Evolutionary conservation across 2,329 filamentous ascomycete genomes (phyloP), one percentile per base, ranked within the genome.

Genomic region (Rutstroemia sp.): DNA sequence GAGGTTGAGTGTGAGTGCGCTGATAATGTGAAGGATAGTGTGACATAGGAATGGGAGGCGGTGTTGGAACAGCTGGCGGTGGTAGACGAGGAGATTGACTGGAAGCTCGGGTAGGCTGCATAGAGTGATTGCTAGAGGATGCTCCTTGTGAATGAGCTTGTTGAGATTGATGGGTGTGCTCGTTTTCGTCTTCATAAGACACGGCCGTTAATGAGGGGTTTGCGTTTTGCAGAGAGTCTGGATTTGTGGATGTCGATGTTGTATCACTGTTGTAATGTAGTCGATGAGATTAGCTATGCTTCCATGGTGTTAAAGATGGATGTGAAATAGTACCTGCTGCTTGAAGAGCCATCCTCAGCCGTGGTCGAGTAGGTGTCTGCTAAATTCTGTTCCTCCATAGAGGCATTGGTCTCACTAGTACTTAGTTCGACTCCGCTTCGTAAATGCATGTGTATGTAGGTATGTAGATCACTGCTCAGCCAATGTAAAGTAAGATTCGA

Each of bases 381-480:
- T 2, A 38, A 38, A n/a, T 27, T 37, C 9, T 55, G 39, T 27
- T 50, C 53, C 16, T 52, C 54, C 54, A 56, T 52, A 30, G n/a
- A 12, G 10, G n/a, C 5, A 34, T n/a, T 14, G 23, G 16, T 23
- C 27, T 38, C 16, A 38, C 47, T 55, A 45, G 47, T 42, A 6
- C 8, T 19, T 37, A 27, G 14, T 23, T 42, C 25, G 39, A 44
- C 49, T 30, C 58, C 52, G 50, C 57, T 62, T 51, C 58, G 57
- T 39, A 60, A 37, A 54, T 38, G 52, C 61, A 60, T 61, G n/a
- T 48, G 21, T 25, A 38, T 48, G 41, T 54, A 46, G 25, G 27
- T 37, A 25, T n/a, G 34, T 49, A 21, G 25, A 55, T 44, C 23
- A 34, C 8, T 19, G 3, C 19, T 38, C 30, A 45, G 17, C 27